Conservation (phyloP, 2,329 filamentous ascomycete genomes). For the Thielaviopsis populi region DNA sequence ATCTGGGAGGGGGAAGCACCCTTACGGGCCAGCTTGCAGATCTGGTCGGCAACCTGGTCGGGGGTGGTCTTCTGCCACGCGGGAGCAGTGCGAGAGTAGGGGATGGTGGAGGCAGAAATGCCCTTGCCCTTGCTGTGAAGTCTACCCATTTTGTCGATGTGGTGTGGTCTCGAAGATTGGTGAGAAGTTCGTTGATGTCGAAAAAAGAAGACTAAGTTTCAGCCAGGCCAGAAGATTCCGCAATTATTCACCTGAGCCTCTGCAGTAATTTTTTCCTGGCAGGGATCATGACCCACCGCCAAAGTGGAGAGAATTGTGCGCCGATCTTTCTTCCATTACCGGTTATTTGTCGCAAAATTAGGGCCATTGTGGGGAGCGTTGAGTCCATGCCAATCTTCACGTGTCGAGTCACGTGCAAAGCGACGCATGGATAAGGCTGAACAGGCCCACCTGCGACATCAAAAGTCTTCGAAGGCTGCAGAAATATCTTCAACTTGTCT, state of each 20-base stretch:
- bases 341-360: slow-evolving; percentile 33
- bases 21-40: slow-evolving; percentile 98
- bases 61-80: slow-evolving; percentile 98
- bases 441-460: slow-evolving; percentile 8
- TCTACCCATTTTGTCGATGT: slow-evolving; percentile 66
- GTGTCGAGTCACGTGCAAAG: too few species aligned
- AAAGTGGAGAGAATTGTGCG: slow-evolving; percentile 15
- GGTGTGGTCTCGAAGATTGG: slow-evolving; percentile 24
- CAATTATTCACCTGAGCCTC: background rate
- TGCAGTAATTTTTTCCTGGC: background rate
- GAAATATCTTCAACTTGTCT: background rate
- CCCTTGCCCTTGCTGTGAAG: slow-evolving; percentile 99
- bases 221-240: slow-evolving; percentile 17
- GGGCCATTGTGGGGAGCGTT: slow-evolving; percentile 22
- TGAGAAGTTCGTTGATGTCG: slow-evolving; percentile 16
- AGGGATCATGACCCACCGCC: slow-evolving; percentile 1
- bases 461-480: slow-evolving; percentile 11
- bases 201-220: slow-evolving; percentile 13
- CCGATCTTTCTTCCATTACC: slow-evolving; percentile 17
- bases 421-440: background rate
- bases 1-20: slow-evolving; percentile 97
- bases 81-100: slow-evolving; percentile 86
- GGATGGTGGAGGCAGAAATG: slow-evolving; percentile 88
- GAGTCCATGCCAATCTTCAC: background rate
- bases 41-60: slow-evolving; percentile 97